Percentiles rank a stretch among this genome's conserved stretches.
Evolutionary conservation across 2,329 filamentous ascomycete genomes (phyloP).

Genomic region (Hymenoscyphus scutula): DNA sequence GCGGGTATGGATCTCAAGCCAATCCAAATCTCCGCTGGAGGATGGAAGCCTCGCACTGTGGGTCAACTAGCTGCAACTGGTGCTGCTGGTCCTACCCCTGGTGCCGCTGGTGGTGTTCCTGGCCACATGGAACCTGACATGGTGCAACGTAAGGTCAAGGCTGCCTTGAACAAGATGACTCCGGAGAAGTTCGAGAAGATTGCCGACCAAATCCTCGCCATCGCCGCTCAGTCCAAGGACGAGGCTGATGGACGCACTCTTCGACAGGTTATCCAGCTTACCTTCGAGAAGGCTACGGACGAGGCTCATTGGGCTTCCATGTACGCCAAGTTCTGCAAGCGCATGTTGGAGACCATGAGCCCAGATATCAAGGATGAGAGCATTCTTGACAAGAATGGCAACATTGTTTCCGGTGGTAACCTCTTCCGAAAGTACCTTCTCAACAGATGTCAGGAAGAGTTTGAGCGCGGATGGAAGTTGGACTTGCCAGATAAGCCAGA

Average conservation of each 20-base stretch:
- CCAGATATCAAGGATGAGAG: slow-evolving; percentile 92
- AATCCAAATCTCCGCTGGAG: slow-evolving; percentile 67
- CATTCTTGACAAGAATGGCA: slow-evolving; percentile 85
- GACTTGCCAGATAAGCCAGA: slow-evolving; percentile 79
- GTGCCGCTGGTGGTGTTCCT: slow-evolving; percentile 42
- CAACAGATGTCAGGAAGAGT: slow-evolving; percentile 98
- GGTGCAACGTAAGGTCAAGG: slow-evolving; percentile 99
- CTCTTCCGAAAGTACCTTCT: slow-evolving; percentile 98
- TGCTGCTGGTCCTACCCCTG: slow-evolving; percentile 43
- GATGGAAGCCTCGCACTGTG: slow-evolving; percentile 87
- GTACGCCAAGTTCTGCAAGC: slow-evolving; percentile 98
- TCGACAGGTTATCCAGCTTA: slow-evolving; percentile 96
- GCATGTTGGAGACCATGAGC: slow-evolving; percentile 95
- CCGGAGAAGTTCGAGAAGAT: slow-evolving; percentile 98
- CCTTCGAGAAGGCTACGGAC: slow-evolving; percentile 98
- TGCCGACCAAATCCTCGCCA: slow-evolving; percentile 85
- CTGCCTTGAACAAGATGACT: slow-evolving; percentile 99
- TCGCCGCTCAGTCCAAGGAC: slow-evolving; percentile 92
- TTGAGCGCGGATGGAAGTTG: slow-evolving; percentile 94
- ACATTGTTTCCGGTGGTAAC: slow-evolving; percentile 86
- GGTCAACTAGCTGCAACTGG: slow-evolving; percentile 41
- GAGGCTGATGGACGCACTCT: slow-evolving; percentile 92
- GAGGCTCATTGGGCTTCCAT: slow-evolving; percentile 98
- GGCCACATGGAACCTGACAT: slow-evolving; percentile 79
- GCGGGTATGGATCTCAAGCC: slow-evolving; percentile 78